phyloP scores from a whole-genome alignment of 345 rosid genomes.

The Microcos paniculata region DNA sequence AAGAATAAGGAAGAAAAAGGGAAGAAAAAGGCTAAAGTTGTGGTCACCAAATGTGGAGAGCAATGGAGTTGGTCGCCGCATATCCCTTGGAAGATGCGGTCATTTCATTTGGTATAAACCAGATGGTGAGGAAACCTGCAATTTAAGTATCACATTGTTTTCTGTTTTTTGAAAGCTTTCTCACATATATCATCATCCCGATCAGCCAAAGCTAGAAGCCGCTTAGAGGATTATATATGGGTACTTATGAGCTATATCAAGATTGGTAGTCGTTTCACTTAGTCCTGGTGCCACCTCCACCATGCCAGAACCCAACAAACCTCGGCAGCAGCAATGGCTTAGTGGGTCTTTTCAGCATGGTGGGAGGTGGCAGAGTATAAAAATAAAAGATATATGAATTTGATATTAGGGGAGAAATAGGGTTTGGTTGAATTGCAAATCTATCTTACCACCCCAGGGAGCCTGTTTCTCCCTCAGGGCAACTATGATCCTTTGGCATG shows the following conservation, averaged over 20 bases:
- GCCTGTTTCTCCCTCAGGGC: constrained; percentile 28
- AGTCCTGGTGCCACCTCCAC: constrained; percentile 14
- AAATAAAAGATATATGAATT: not conserved
- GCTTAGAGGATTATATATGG: not conserved
- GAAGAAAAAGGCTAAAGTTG: not conserved
- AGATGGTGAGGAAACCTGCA: constrained; percentile 10
- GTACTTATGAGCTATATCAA: not conserved
- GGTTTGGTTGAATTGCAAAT: not conserved
- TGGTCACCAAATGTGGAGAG: constrained; percentile 18
- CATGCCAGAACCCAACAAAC: not conserved
- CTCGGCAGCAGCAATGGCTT: not conserved
- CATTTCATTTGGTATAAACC: constrained; percentile 2
- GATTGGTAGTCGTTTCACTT: constrained; percentile 1
- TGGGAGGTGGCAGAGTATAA: constrained; percentile 15
- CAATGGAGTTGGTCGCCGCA: constrained; percentile 34
- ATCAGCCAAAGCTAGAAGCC: not conserved
- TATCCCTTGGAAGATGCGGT: constrained; percentile 53
- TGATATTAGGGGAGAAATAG: not conserved
- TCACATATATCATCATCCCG: not conserved
- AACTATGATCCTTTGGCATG: constrained; percentile 44
- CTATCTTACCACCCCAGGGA: not conserved
- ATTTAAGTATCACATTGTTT: not conserved
- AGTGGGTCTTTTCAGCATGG: constrained; percentile 9
- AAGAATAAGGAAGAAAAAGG: not conserved
- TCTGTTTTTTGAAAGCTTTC: not conserved